Evolutionary conservation across 176 grass and related monocot species (phyloP), one percentile per base, ranked within the genome.

Genomic region (Poa annua): DNA sequence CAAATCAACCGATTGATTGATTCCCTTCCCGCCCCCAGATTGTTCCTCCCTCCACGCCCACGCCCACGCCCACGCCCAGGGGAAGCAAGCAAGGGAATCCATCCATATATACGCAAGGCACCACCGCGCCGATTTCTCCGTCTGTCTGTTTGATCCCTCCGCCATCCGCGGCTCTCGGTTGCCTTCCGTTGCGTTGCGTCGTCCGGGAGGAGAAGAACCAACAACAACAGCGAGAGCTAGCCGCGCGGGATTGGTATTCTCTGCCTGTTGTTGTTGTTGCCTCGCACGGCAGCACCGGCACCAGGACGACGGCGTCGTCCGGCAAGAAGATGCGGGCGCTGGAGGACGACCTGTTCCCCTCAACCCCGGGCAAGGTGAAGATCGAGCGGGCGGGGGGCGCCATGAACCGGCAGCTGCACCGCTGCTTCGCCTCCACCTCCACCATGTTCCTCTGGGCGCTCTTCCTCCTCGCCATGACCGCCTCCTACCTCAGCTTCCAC

Each of bases 281-380:
- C 47, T 35, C 33, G 11, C 44, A 48, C 33, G 39, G 14, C 41
- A 11, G 12, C 21, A 11, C 74, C 86, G 65, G 2, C 35, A 60
- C n/a, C 74, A 83, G 4, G 17, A 29, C 78, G 54, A 50, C 79
- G 53, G 13, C 22, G 8, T 24, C 20, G 26, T 48, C 24, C 71
- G 9, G n/a, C 39, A 66, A 83, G 87, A 92, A 85, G 88, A 91
- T 93, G 94, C 76, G 91, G 84, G 83, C 77, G 81, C 57, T 93
- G 75, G 94, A 97, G 81, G 94, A 97, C 83, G 94, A 94, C 69
- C 83, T 94, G 0, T 94, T 94, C 85, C 94, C 94, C n/a, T 97
- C 94, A 3, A 97, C 94, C 24, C 94, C 91, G 2, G 94, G 94
- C 72, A 97, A 97, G 89, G 87, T 97, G 29, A 97, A 97, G 91